phyloP scores from a whole-genome alignment of 352 stramenopile species.

The Phytophthora lateralis region DNA sequence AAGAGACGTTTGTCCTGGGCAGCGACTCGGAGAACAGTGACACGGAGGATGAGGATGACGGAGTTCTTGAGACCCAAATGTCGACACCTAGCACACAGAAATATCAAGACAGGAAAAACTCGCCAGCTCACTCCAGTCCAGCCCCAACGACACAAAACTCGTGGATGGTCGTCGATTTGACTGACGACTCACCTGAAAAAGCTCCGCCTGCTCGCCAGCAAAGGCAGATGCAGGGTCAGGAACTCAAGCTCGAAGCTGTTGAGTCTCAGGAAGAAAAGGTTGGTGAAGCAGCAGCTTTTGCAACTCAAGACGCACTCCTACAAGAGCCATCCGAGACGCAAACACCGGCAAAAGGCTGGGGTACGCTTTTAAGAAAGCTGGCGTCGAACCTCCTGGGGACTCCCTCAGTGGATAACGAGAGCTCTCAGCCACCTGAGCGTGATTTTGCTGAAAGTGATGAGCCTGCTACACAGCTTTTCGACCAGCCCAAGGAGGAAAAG shows the following conservation, averaged over 20 bases:
- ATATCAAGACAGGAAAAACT: neutral
- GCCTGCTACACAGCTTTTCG: constrained; percentile 16
- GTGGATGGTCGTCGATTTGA: constrained; percentile 24
- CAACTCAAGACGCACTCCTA: constrained; percentile 1
- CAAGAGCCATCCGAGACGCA: constrained; percentile 11
- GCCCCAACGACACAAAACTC: constrained; percentile 10
- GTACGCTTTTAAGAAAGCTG: constrained; percentile 9
- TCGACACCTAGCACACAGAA: constrained; percentile 6
- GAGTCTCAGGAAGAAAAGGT: constrained; percentile 1
- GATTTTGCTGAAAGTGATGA: constrained; percentile 14
- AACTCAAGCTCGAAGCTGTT: constrained; percentile 7
- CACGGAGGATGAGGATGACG: constrained; percentile 27
- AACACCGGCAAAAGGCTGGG: constrained; percentile 10
- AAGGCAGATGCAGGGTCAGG: neutral
- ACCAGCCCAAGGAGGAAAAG: constrained; percentile 12
- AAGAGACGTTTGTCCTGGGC: constrained; percentile 51
- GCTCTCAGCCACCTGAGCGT: constrained; percentile 1
- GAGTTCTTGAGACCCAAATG: constrained; percentile 5
- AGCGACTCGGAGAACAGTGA: constrained; percentile 59
- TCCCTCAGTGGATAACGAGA: constrained; percentile 4
- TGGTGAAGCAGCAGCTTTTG: neutral
- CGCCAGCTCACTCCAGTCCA: constrained; percentile 1
- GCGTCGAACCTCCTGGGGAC: constrained; percentile 14
- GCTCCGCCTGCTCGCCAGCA: neutral
- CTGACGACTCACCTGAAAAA: constrained; percentile 14